Evolutionary conservation across 2,329 filamentous ascomycete species (phyloP).

Genomic region (Exophiala sp.): DNA sequence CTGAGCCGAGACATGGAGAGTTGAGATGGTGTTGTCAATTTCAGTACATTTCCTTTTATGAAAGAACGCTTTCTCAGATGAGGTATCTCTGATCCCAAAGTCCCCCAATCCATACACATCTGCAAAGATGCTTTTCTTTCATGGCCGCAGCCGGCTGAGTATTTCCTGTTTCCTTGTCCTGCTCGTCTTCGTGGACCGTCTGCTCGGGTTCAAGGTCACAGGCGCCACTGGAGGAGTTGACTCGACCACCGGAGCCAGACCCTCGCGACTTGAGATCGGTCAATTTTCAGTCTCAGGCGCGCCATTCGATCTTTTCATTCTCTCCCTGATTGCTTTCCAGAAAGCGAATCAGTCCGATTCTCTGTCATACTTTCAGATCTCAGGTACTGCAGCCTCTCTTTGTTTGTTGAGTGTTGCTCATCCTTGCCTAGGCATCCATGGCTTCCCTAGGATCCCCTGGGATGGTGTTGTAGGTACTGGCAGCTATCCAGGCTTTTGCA

Average conservation of each 20-base stretch:
- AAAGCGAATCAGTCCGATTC: slow-evolving; percentile 56
- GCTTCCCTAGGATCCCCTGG: slow-evolving; percentile 60
- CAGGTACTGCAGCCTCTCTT: slow-evolving; percentile 46
- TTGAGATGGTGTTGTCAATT: slow-evolving; percentile 3
- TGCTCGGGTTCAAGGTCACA: slow-evolving; percentile 28
- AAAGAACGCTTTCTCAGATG: slow-evolving; percentile 1
- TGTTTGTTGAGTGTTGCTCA: slow-evolving; percentile 6
- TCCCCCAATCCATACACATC: background rate
- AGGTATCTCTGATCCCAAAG: background rate
- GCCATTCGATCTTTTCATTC: slow-evolving; percentile 68
- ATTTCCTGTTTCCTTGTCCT: slow-evolving; percentile 6
- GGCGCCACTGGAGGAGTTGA: slow-evolving; percentile 31
- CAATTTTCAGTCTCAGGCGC: slow-evolving; percentile 55
- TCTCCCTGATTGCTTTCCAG: slow-evolving; percentile 68
- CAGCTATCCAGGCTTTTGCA: slow-evolving; percentile 62
- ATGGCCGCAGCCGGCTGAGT: background rate
- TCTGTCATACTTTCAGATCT: slow-evolving; percentile 72
- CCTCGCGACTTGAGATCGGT: slow-evolving; percentile 59
- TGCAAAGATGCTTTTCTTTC: slow-evolving; percentile 9
- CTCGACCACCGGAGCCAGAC: slow-evolving; percentile 30
- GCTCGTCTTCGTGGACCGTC: slow-evolving; percentile 2
- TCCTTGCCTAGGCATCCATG: slow-evolving; percentile 66
- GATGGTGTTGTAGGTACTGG: slow-evolving; percentile 44
- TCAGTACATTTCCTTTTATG: slow-evolving; percentile 7
- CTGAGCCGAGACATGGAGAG: background rate